phyloP scores from a whole-genome alignment of 257 asterid genomes.

The Knoxia roxburghii region DNA sequence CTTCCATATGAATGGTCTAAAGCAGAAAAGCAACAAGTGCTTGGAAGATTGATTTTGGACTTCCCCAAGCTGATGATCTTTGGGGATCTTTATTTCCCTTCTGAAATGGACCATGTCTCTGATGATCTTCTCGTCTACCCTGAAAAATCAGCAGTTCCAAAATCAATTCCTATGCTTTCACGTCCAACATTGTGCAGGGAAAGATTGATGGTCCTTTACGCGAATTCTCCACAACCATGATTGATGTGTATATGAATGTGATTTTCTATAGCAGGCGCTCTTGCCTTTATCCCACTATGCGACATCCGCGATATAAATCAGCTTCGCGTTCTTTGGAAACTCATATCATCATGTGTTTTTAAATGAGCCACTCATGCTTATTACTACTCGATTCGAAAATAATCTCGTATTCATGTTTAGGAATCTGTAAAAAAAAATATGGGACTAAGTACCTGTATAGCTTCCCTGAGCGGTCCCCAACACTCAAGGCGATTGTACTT shows the following conservation, averaged over 20 bases:
- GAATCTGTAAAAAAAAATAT: not conserved
- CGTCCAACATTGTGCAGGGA: not conserved
- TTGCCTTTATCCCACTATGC: no score
- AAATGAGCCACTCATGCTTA: no score
- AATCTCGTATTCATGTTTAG: not conserved
- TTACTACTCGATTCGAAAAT: not conserved
- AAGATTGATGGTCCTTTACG: no score
- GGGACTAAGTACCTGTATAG: conserved; percentile 43
- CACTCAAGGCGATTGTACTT: conserved; percentile 76
- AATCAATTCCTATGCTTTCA: not conserved
- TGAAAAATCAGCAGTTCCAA: conserved; percentile 21
- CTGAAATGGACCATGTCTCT: conserved; percentile 35
- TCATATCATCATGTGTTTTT: no score
- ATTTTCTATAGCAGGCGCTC: no score
- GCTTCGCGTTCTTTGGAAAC: no score
- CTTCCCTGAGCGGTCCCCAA: conserved; percentile 89
- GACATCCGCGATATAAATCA: no score
- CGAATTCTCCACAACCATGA: no score
- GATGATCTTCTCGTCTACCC: conserved; percentile 57
- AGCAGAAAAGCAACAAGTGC: conserved; percentile 73
- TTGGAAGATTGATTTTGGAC: conserved; percentile 63
- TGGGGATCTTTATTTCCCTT: conserved; percentile 39
- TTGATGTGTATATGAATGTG: no score
- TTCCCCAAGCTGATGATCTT: conserved; percentile 40
- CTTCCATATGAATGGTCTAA: conserved; percentile 13